Conservation (phyloP, 2,329 filamentous ascomycete genomes). For the Geoglossum cookeanum region DNA sequence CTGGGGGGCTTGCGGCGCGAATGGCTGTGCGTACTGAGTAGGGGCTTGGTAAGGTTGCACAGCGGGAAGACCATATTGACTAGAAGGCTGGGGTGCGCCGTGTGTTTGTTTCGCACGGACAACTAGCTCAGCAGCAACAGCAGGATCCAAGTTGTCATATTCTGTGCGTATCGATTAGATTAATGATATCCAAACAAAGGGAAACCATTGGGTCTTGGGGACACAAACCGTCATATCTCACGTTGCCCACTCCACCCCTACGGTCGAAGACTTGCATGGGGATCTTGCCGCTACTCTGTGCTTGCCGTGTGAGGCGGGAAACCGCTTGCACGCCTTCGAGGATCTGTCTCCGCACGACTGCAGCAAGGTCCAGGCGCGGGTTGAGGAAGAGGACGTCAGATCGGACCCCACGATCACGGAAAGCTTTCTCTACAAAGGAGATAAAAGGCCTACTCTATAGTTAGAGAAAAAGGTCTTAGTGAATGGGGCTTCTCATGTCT, state of each 20-base stretch:
- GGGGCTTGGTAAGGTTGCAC: constrained; percentile 17
- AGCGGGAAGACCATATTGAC: constrained; percentile 18
- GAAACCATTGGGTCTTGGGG: background rate
- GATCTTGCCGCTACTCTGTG: constrained; percentile 55
- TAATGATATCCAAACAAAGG: constrained; percentile 4
- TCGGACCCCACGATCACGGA: constrained; percentile 50
- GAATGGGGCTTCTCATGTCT: constrained; percentile 4
- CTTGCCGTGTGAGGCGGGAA: constrained; percentile 50
- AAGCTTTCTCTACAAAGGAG: constrained; percentile 59
- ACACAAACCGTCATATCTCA: constrained; percentile 50
- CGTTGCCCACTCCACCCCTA: constrained; percentile 49
- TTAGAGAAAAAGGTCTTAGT: constrained; percentile 4
- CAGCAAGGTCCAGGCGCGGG: constrained; percentile 54
- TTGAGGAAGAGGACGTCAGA: constrained; percentile 66
- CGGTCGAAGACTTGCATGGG: constrained; percentile 74
- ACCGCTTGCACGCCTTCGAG: constrained; percentile 78
- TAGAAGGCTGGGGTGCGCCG: constrained; percentile 20
- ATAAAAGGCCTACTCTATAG: constrained; percentile 45
- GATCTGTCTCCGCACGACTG: constrained; percentile 69
- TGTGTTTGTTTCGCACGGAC: constrained; percentile 42
- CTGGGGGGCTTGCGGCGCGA: constrained; percentile 11
- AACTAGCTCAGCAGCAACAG: constrained; percentile 64
- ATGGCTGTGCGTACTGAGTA: background rate
- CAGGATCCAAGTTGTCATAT: constrained; percentile 65
- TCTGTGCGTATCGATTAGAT: constrained; percentile 28